Evolutionary conservation across 2,329 filamentous ascomycete genomes (phyloP).

Genomic region (Daldinia sp.): DNA sequence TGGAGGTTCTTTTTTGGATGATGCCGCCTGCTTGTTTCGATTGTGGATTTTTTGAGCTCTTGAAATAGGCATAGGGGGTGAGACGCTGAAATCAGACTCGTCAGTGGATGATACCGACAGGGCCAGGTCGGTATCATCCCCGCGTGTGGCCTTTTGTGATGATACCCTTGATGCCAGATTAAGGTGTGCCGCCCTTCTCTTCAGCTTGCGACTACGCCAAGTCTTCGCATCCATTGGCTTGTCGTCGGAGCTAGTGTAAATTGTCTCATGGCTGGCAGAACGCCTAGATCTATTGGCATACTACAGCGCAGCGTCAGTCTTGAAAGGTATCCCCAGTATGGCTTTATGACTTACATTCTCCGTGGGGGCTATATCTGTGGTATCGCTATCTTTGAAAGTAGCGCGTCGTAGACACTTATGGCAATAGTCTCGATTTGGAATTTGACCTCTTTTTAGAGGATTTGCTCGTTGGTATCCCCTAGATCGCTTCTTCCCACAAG

Average conservation of each 20-base stretch:
- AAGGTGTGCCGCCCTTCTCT: constrained; percentile 27
- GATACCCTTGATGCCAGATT: constrained; percentile 32
- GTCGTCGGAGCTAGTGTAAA: background rate
- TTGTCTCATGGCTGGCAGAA: background rate
- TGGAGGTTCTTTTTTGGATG: background rate
- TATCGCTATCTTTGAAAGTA: constrained; percentile 12
- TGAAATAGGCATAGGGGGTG: constrained; percentile 20
- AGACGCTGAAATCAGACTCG: constrained; percentile 35
- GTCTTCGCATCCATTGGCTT: constrained; percentile 24
- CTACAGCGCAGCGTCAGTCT: constrained; percentile 17
- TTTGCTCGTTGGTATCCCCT: constrained; percentile 43
- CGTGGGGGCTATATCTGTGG: constrained; percentile 1
- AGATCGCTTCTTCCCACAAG: constrained; percentile 47
- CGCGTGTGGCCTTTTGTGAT: constrained; percentile 13
- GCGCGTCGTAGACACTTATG: constrained; percentile 39
- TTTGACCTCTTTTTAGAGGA: constrained; percentile 46
- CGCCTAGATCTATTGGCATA: background rate
- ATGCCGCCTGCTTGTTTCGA: background rate
- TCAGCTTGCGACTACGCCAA: constrained; percentile 16
- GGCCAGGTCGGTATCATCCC: background rate
- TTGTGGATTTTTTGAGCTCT: background rate
- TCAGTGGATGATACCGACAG: constrained; percentile 32
- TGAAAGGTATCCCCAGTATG: background rate
- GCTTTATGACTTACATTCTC: constrained; percentile 14
- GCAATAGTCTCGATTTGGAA: constrained; percentile 46